Base-by-base conservation (phyloP, 331 rosid species). In the Rhamnella rubrinervis region DNA sequence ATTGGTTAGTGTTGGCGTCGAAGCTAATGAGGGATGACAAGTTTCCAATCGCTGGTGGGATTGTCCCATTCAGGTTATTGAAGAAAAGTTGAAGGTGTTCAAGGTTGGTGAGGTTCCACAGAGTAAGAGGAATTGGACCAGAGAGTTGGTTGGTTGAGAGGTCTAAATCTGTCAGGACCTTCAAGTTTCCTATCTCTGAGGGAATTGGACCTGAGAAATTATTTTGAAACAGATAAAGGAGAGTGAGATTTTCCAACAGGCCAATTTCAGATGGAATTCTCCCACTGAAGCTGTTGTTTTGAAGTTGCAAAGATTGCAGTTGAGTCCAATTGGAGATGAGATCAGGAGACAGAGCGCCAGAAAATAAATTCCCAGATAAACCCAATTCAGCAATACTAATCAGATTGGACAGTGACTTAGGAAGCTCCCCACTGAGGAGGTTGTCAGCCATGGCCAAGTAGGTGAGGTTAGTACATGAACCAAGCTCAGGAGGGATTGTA, bases 101-200 rank as follows among this genome's bases (percentile, higher is more conserved):
- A 25, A 91, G 74, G 49, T 68, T 83, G 21, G 59, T 63, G 70
- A 88, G 86, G n/a, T 73, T 80, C 82, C 91, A 81, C n/a, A 91
- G 38, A 18, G 73, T 50, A 11, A 35, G 51, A 14, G 96, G 97
- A 71, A 91, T 78, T 46, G 76, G 80, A 55, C 93, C 91, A 0
- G 81, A 78, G 31, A 87, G 80, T 1, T n/a, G 65, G 82, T 88
- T 88, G 13, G 0, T 44, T 19, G 89, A 86, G 44, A 88, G 83
- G 76, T 86, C 95, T 50, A 88, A 51, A 28, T 28, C 0, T 1
- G 0, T 3, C 59, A 88, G 53, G 53, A 37, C 67, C 72, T 73
- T 80, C 77, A 86, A 68, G 75, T 77, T 80, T 52, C 89, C 95
- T 37, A 88, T 53, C 62, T 71, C 84, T 1, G 4, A 15, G 17